Percentiles rank a stretch among this genome's conserved stretches.
These are phyloP conservation scores for Hyaloscypha hepaticicola DNA, from an alignment of 495 filamentous ascomycete genomes.

Conservation along the genomic window DNA sequence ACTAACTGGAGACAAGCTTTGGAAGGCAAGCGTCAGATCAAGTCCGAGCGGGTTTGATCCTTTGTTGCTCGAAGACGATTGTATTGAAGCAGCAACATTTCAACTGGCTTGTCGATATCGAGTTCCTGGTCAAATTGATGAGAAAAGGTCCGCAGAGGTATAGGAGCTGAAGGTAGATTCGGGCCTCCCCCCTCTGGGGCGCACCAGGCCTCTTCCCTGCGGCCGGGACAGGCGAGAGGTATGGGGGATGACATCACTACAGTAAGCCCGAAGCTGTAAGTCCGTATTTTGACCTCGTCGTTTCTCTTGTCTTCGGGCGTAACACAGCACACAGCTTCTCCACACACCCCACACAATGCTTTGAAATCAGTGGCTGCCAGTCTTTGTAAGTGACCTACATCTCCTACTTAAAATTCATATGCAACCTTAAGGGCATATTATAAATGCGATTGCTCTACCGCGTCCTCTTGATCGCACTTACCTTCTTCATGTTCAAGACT, in stretches of 20 bases:
- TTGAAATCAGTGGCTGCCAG: not conserved
- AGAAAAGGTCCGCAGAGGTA: no score
- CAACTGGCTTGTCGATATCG: no score
- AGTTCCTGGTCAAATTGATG: not conserved
- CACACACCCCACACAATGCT: not conserved
- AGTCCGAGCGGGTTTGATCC: no score
- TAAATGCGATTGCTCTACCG: constrained; percentile 18
- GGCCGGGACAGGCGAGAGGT: not conserved
- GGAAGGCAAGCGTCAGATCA: no score
- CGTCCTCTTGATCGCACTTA: not conserved
- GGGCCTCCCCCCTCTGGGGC: no score
- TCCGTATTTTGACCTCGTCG: not conserved
- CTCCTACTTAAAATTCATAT: not conserved
- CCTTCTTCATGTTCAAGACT: constrained; percentile 23
- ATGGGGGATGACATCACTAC: not conserved
- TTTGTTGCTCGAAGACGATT: no score
- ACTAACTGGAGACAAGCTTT: no score
- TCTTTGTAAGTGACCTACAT: not conserved
- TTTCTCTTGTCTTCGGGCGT: not conserved
- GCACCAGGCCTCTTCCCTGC: not conserved
- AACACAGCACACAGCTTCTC: not conserved
- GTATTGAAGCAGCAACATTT: no score
- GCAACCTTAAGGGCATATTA: not conserved
- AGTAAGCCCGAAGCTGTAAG: no score
- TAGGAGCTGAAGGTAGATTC: no score